Evolutionary conservation across 2,329 filamentous ascomycete species (phyloP), one percentile per base, ranked within the genome.

Genomic region (Pseudogymnoascus verrucosus): DNA sequence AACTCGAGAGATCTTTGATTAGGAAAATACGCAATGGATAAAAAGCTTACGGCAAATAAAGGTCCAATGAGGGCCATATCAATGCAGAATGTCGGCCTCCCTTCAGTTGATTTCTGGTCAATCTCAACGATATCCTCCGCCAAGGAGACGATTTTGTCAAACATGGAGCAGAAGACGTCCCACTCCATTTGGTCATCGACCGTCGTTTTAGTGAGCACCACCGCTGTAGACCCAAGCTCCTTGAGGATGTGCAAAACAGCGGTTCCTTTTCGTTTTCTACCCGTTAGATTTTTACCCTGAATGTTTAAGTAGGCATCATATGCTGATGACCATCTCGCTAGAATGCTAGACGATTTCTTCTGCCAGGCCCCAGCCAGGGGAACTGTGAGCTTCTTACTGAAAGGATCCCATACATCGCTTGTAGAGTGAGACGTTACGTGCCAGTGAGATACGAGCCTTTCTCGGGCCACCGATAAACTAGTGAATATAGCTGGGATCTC

Each of bases 71-170:
- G 42, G 21, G 42, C 42, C 42, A 47, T 47, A 6, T 47, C 42
- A 14, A 47, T 47, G 42, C 42, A 47, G 6, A 47, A 23, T 14
- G 42, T 16, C 2, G 42, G 42, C 14, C 21, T 26, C 12, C 12
- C 42, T 47, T 12, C 12, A 4, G 42, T 26, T 47, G 42, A 26
- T 26, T 47, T 47, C n/a, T n/a, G 60, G 12, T 66, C 62, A 23
- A 60, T 26, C 14, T 63, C 44, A 7, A 67, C 44, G 5, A 67
- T 44, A 8, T 66, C 62, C 5, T 36, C 63, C 5, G 62, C 47
- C 63, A 62, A 57, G 42, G 42, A 47, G 42, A 47, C 42, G n/a
- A 47, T 47, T 47, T 47, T 47, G 21, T 47, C 12, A 26, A 47
- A 47, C 42, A 47, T 47, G 8, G 42, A 26, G 21, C 42, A 47